Percentiles rank a stretch among this genome's conserved stretches.
These are phyloP conservation scores for Ophiostoma himal-ulmi DNA, from an alignment of 2,329 filamentous ascomycete species.

Conservation along the genomic window DNA sequence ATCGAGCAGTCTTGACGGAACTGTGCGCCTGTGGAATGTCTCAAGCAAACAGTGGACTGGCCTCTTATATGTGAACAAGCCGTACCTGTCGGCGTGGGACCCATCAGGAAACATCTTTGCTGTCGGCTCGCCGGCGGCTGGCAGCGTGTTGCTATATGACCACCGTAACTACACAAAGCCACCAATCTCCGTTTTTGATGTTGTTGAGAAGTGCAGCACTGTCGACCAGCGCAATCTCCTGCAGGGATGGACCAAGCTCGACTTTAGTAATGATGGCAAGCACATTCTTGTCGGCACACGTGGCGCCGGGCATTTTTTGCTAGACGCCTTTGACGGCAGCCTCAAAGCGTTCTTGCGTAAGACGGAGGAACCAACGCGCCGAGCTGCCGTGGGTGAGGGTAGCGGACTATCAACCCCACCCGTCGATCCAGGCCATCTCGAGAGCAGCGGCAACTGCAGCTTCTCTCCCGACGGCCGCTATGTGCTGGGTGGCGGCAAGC, in stretches of 20 bases:
- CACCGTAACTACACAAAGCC: slow-evolving; percentile 88
- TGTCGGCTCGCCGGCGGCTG: slow-evolving; percentile 73
- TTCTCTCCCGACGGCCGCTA: slow-evolving; percentile 87
- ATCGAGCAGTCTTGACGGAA: slow-evolving; percentile 85
- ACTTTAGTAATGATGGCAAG: slow-evolving; percentile 96
- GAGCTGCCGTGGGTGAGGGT: slow-evolving; percentile 50
- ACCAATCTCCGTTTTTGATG: slow-evolving; percentile 80
- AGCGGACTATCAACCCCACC: slow-evolving; percentile 19
- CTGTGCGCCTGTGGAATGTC: slow-evolving; percentile 84
- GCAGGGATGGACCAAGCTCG: slow-evolving; percentile 79
- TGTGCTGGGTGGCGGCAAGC: slow-evolving; percentile 70
- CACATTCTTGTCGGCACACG: slow-evolving; percentile 77
- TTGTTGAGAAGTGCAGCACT: slow-evolving; percentile 52
- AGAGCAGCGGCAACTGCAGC: slow-evolving; percentile 71
- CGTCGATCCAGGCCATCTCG: slow-evolving; percentile 35
- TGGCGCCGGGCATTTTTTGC: slow-evolving; percentile 76
- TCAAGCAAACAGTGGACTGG: slow-evolving; percentile 74
- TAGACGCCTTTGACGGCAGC: slow-evolving; percentile 86
- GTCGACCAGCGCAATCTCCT: slow-evolving; percentile 52
- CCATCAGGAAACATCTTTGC: slow-evolving; percentile 90
- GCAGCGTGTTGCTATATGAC: slow-evolving; percentile 83
- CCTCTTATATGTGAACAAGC: slow-evolving; percentile 70
- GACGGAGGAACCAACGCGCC: slow-evolving; percentile 48
- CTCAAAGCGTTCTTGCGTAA: slow-evolving; percentile 67
- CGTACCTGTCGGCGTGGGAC: slow-evolving; percentile 83